Evolutionary conservation across 768 basidiomycete genomes (phyloP), one percentile per base, ranked within the genome.

Genomic region (Galerina marginata): DNA sequence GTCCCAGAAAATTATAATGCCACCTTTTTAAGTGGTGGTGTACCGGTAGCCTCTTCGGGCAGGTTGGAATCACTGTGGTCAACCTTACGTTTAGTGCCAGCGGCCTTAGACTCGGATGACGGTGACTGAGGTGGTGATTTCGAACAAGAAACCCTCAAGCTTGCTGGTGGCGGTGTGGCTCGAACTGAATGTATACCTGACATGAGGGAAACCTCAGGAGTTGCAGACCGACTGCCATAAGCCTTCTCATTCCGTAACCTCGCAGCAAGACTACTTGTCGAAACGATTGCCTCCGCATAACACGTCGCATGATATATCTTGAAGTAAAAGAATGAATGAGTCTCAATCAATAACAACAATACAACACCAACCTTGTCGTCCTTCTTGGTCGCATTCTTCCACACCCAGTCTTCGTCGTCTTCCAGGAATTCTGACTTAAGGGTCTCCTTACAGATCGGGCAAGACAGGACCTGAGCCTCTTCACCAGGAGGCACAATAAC

Each of bases 381-480:
- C 61, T 89, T 88, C 74, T 82, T 86, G 16, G 93, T 81, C 0
- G 96, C 94, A 70, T 99, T 96, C 71, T 84, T 86, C 95, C 95
- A 99, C 11, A 97, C 91, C 96, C 96, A 99, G 61, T 97, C 96
- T 77, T 98, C 96, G 61, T 96, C 95, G 49, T 97, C 96, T 71
- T 98, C 95, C 58, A 89, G 75, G 72, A 92, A 99, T 78, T 97
- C 96, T 65, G 89, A 86, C 80, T 93, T 92, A 74, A 98, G 82
- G 57, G 74, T 75, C 75, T 99, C 96, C 80, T 96, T 97, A 86
- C 97, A 99, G 66, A 99, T 92, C 25, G 95, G 95, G 81, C 96
- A 99, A 63, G 90, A 86, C 67, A 93, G 77, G 25, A 84, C 78
- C 69, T 89, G 90, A 56, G 93, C 91, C 71, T 95, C 94, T 76